Evolutionary conservation across 2,329 filamentous ascomycete species (phyloP).

Genomic region (Cytospora chrysosperma): DNA sequence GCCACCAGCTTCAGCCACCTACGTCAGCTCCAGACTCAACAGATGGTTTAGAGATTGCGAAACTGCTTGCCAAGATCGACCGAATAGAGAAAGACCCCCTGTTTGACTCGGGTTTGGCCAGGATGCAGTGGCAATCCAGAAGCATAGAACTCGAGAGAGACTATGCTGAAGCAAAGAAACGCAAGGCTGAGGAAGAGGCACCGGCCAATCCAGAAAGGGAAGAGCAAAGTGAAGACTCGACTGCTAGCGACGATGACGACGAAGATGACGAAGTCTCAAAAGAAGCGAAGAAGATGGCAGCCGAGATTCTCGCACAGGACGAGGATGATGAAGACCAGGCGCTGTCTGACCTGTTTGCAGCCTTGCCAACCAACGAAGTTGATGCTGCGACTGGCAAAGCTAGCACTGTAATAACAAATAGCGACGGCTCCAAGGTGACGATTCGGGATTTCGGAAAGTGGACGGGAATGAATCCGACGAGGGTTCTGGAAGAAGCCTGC

Average conservation of each 20-base stretch:
- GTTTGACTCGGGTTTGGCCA: constrained; percentile 67
- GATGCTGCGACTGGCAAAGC: constrained; percentile 59
- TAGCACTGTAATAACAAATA: constrained; percentile 52
- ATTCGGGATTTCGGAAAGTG: constrained; percentile 84
- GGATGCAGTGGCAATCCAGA: constrained; percentile 62
- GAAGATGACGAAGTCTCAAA: constrained; percentile 49
- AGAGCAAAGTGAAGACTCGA: constrained; percentile 27
- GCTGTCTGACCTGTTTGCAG: constrained; percentile 57
- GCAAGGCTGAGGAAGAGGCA: constrained; percentile 35
- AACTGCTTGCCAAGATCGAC: constrained; percentile 70
- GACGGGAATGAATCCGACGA: constrained; percentile 71
- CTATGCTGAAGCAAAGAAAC: constrained; percentile 50
- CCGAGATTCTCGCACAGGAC: constrained; percentile 56
- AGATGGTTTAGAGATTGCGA: constrained; percentile 54
- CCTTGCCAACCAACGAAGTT: constrained; percentile 59
- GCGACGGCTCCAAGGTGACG: constrained; percentile 54
- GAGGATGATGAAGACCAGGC: constrained; percentile 53
- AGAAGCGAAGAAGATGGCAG: constrained; percentile 59
- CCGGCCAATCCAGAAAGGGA: constrained; percentile 29
- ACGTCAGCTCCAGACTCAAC: constrained; percentile 15
- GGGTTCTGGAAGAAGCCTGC: constrained; percentile 84
- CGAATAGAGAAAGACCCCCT: constrained; percentile 76
- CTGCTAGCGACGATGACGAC: constrained; percentile 30
- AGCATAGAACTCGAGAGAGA: constrained; percentile 62
- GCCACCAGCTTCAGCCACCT: constrained; percentile 26